These are phyloP conservation scores for Lithohypha guttulata DNA, from an alignment of 2,329 filamentous ascomycete species.

Conservation along the genomic window DNA sequence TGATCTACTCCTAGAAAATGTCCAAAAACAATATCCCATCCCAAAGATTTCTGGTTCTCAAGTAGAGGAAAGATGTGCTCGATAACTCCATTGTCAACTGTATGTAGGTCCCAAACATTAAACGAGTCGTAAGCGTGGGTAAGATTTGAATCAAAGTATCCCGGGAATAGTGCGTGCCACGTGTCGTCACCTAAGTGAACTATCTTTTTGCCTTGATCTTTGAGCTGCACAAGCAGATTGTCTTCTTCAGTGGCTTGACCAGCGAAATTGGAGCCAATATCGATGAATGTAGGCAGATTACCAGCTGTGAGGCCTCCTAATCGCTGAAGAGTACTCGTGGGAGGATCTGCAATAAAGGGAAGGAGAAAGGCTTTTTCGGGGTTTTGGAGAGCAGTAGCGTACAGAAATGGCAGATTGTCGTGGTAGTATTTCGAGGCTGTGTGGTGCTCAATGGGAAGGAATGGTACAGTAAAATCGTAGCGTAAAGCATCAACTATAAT, in stretches of 20 bases:
- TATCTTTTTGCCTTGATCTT: slow-evolving; percentile 58
- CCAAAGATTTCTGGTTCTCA: slow-evolving; percentile 48
- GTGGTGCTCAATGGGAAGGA: slow-evolving; percentile 35
- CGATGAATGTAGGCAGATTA: slow-evolving; percentile 86
- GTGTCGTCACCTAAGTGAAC: slow-evolving; percentile 97
- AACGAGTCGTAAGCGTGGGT: slow-evolving; percentile 91
- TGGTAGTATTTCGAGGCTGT: slow-evolving; percentile 58
- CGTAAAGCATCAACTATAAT: slow-evolving; percentile 86
- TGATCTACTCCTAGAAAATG: slow-evolving; percentile 95
- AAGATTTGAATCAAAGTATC: slow-evolving; percentile 79
- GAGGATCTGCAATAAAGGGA: slow-evolving; percentile 94
- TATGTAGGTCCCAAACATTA: slow-evolving; percentile 96
- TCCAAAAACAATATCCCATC: slow-evolving; percentile 92
- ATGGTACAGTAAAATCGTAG: slow-evolving; percentile 92
- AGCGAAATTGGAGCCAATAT: slow-evolving; percentile 88
- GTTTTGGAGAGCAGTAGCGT: slow-evolving; percentile 64
- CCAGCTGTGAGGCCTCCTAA: slow-evolving; percentile 92
- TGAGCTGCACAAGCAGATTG: slow-evolving; percentile 57
- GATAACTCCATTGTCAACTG: slow-evolving; percentile 87
- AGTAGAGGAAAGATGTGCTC: slow-evolving; percentile 83
- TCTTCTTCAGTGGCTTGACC: slow-evolving; percentile 95
- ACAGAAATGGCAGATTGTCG: slow-evolving; percentile 74
- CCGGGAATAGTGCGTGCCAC: slow-evolving; percentile 87
- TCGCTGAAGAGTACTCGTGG: slow-evolving; percentile 83
- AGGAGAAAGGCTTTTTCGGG: slow-evolving; percentile 79